Base-by-base conservation (phyloP, 148 eudicot species). In the Selenicereus undatus region DNA sequence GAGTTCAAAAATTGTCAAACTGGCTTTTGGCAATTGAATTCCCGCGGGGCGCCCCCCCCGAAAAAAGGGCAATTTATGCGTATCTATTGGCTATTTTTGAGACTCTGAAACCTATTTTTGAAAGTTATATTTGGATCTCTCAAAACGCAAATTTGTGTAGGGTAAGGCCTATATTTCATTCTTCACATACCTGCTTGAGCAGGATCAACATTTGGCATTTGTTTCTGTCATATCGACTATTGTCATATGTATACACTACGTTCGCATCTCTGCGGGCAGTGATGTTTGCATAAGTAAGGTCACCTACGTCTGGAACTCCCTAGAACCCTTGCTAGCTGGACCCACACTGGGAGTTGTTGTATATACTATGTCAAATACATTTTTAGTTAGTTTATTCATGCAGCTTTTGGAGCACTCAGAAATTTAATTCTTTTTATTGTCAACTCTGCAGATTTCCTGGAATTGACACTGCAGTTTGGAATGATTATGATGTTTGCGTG, bases 401-500 rank as follows among this genome's bases (percentile, higher is more conserved):
- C 39, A 30, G 74, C 43, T 51, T 52, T 68, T 35, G 30, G 21
- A 42, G 76, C 62, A 72, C 65, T 20, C 7, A 4, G 24, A 36
- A 69, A 71, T 27, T 36, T 35, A 18, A 14, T 43, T 29, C n/a
- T 42, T 81, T 24, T 27, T 32, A 39, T 29, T 50, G 36, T 79
- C 12, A 73, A 42, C 24, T 73, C 5, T 89, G 91, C 97, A 96
- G 99, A 96, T 85, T 96, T 93, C 82, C 85, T 96, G 56, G 99
- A 93, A 85, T 48, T 93, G 89, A 88, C 97, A 14, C 83, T 96
- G 91, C 99, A 96, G 83, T 96, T 93, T 82, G 99, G 99, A 74
- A 92, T 92, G 94, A 88, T 93, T 82, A 96, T 96, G 99, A 93
- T 96, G 99, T 96, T 96, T 88, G 99, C 98, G 42, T 93, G 98